Base-by-base conservation (phyloP, 768 basidiomycete species). In the Russula emetica region DNA sequence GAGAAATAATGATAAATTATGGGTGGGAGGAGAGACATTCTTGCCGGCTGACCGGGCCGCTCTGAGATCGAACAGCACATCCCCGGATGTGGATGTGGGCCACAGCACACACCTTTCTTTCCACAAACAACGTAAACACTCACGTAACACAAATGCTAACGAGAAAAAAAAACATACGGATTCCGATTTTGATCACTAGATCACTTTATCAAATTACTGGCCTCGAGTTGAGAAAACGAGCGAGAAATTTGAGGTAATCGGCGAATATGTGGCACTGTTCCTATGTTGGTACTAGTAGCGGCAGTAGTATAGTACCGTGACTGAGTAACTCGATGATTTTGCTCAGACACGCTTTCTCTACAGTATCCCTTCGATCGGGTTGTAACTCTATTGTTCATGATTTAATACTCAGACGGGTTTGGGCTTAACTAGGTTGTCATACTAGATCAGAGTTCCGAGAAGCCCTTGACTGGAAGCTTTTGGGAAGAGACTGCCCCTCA, bases 1-100 rank as follows among this genome's bases (percentile, higher is more conserved):
- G 74, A 77, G 75, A 96, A 95, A 71, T 83, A 78, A 72, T 96
- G 90, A 74, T 86, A 93, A 66, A 87, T 74, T 58, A 94, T 78
- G 11, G 92, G 87, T 24, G 85, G 81, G 36, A 84, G 81, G 36
- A 84, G 71, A 28, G 26, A 16, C 58, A 60, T 60, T 4, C 22
- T 55, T 7, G 13, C 13, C 36, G 36, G 22, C 24, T 26, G 8
- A 7, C 7, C 36, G 54, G 54, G 36, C 54, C 54, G 54, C 24
- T 26, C 20, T 4, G 3, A 11, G 4, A 11, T 11, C 34, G 34
- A 34, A 11, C 34, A 34, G 11, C 30, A 5, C n/a, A n/a, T n/a
- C n/a, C n/a, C n/a, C n/a, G 30, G 30, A 30, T 30, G 30, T 30
- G 30, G 28, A 28, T n/a, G 30, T 30, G 30, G 30, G n/a, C n/a